Conservation (phyloP, 2,329 filamentous ascomycete species). For the Nemania serpens region DNA sequence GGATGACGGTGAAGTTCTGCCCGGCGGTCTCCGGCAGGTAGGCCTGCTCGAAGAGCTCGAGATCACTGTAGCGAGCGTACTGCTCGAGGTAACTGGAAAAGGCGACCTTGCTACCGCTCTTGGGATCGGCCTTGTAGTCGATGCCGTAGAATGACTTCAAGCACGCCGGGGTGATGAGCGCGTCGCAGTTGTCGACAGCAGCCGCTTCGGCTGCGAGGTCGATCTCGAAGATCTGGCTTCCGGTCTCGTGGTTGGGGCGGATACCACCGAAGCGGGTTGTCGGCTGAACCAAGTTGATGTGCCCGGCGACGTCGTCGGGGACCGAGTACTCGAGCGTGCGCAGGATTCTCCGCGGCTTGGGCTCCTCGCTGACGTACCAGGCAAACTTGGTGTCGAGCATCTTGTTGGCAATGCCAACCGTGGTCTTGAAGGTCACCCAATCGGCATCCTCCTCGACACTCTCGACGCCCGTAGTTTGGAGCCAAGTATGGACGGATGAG, state of each 20-base stretch:
- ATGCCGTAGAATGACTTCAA: slow-evolving; percentile 26
- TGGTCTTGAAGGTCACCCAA: slow-evolving; percentile 32
- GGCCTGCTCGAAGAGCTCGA: slow-evolving; percentile 23
- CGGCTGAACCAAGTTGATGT: slow-evolving; percentile 32
- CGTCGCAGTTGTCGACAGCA: slow-evolving; percentile 24
- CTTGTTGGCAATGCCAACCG: slow-evolving; percentile 31
- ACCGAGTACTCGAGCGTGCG: slow-evolving; percentile 31
- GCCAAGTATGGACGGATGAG: slow-evolving; percentile 29
- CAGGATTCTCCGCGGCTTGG: slow-evolving; percentile 26
- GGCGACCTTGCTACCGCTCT: slow-evolving; percentile 30
- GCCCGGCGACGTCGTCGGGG: slow-evolving; percentile 22
- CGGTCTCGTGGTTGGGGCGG: slow-evolving; percentile 28
- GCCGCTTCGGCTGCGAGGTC: neutral
- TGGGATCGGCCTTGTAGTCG: slow-evolving; percentile 28
- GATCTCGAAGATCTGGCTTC: slow-evolving; percentile 13
- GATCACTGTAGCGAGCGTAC: slow-evolving; percentile 29
- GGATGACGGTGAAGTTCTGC: slow-evolving; percentile 28
- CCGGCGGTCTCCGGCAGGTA: slow-evolving; percentile 24
- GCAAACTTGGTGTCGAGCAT: slow-evolving; percentile 31
- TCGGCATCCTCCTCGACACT: slow-evolving; percentile 28
- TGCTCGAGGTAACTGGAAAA: slow-evolving; percentile 32
- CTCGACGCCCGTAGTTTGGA: slow-evolving; percentile 25
- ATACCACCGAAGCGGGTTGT: slow-evolving; percentile 30
- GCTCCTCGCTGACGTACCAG: slow-evolving; percentile 30
- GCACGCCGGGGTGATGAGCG: slow-evolving; percentile 27